These are phyloP conservation scores for Trametes maxima DNA, from an alignment of 768 basidiomycete species.

Conservation along the genomic window DNA sequence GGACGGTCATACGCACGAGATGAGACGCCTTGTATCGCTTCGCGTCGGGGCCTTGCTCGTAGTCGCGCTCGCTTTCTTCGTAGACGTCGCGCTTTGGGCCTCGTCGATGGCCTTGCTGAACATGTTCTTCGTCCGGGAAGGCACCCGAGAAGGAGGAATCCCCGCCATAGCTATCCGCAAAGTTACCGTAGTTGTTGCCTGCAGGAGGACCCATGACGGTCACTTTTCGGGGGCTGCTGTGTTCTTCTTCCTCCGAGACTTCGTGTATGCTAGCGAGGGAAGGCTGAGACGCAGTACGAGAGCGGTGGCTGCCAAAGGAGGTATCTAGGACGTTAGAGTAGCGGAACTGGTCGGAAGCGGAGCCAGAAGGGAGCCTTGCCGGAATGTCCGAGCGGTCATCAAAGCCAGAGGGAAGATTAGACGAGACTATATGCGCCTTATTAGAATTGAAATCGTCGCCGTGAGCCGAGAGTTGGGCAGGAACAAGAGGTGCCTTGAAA, in stretches of 20 bases:
- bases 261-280: slow-evolving; percentile 29
- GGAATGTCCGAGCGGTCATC: not conserved
- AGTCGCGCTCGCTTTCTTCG: slow-evolving; percentile 19
- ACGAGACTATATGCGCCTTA: slow-evolving; percentile 30
- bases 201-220: not conserved
- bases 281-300: slow-evolving; percentile 20
- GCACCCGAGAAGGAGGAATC: not conserved
- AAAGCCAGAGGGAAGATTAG: not conserved
- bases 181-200: not conserved
- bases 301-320: slow-evolving; percentile 1
- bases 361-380: not conserved
- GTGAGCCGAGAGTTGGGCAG: slow-evolving; percentile 8
- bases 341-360: slow-evolving; percentile 1
- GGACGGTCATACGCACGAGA: slow-evolving; percentile 9
- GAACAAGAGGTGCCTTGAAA: slow-evolving; percentile 16
- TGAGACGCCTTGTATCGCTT: slow-evolving; percentile 26
- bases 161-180: not conserved
- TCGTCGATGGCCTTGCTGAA: slow-evolving; percentile 9
- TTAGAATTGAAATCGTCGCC: slow-evolving; percentile 25
- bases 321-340: slow-evolving; percentile 5
- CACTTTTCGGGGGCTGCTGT: not conserved
- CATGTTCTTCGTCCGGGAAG: not conserved
- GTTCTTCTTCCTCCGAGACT: slow-evolving; percentile 18
- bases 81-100: slow-evolving; percentile 7
- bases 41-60: slow-evolving; percentile 17